Percentiles rank a stretch among this genome's conserved stretches.
phyloP scores from a whole-genome alignment of 768 basidiomycete genomes.

The Cubamyces sp. region DNA sequence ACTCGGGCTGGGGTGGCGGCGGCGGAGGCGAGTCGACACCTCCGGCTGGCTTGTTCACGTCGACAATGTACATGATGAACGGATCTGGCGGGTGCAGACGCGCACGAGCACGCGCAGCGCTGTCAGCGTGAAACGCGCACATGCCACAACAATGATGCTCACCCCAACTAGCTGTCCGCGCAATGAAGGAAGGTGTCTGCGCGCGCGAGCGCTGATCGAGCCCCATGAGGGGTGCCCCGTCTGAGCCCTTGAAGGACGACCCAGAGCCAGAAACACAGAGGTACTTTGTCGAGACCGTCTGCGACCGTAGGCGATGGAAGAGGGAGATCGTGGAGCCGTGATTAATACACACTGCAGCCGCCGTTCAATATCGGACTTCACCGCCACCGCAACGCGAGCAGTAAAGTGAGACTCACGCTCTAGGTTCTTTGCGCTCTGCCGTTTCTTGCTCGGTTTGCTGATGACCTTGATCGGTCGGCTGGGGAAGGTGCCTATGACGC shows the following conservation, averaged over 20 bases:
- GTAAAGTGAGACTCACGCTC: constrained; percentile 64
- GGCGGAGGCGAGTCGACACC: constrained; percentile 79
- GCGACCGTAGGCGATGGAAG: constrained; percentile 94
- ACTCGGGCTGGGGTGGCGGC: constrained; percentile 84
- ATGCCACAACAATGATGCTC: constrained; percentile 35
- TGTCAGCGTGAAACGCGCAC: constrained; percentile 26
- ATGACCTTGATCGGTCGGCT: constrained; percentile 98
- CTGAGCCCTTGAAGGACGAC: constrained; percentile 91
- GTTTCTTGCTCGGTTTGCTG: constrained; percentile 97
- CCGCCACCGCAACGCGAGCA: constrained; percentile 7
- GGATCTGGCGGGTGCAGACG: constrained; percentile 57
- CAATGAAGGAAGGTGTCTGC: constrained; percentile 86
- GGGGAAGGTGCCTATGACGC: constrained; percentile 86
- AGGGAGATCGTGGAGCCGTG: constrained; percentile 95
- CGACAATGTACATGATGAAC: constrained; percentile 97
- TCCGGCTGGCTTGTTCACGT: constrained; percentile 82
- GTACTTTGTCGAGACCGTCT: constrained; percentile 95
- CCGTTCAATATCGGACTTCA: constrained; percentile 1
- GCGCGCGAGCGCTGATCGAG: constrained; percentile 70
- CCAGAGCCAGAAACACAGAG: constrained; percentile 94
- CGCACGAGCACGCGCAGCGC: not conserved
- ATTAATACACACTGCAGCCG: constrained; percentile 78
- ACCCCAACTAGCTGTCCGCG: constrained; percentile 91
- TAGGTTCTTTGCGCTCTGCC: constrained; percentile 90
- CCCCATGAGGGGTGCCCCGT: constrained; percentile 85